Evolutionary conservation across 495 filamentous ascomycete genomes (phyloP), one percentile per base, ranked within the genome.

Genomic region (Aspergillus kassunensis): DNA sequence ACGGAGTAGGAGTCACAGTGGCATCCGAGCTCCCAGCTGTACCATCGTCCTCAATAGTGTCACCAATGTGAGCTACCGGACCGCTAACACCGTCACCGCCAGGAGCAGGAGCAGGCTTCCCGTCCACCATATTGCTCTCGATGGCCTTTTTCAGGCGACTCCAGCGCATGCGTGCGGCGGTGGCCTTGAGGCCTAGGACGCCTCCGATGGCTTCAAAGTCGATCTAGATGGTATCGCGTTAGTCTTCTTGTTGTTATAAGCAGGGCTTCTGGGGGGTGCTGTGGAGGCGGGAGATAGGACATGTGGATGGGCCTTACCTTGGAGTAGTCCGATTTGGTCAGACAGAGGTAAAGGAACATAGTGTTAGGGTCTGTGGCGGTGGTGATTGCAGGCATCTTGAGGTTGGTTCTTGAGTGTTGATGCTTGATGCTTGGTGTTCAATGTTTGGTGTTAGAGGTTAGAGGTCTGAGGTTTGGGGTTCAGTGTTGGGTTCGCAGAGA

Each of bases 151-250:
- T 61, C 11, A 75, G 56, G 16, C 72, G 69, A 1, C 36, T 49
- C 53, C 53, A 70, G 30, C 72, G 62, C 67, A 70, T 70, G 8
- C 72, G 64, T 9, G 70, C 72, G 20, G 72, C 72, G 10, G 56
- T 43, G 11, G 56, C 29, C 16, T 69, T 75, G 25, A 73, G 53
- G 18, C 61, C 59, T 3, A 56, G 54, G 9, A 63, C 61, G 7
- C 33, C 40, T 29, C 59, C 66, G 0, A 74, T 69, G 12, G 64
- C 65, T 6, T 55, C 50, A 49, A 63, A 72, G 50, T 74, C 59
- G 19, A 75, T 67, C 72, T 73, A 29, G 35, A 15, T 11, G 40
- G 34, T 25, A 19, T 11, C n/a, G 34, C 33, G 34, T 45, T 34
- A 45, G 27, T 34, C 3, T 2, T 18, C 13, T 15, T 15, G 3